Base-by-base conservation (phyloP, 2,329 filamentous ascomycete species). In the Pseudofabraea citricarpa region DNA sequence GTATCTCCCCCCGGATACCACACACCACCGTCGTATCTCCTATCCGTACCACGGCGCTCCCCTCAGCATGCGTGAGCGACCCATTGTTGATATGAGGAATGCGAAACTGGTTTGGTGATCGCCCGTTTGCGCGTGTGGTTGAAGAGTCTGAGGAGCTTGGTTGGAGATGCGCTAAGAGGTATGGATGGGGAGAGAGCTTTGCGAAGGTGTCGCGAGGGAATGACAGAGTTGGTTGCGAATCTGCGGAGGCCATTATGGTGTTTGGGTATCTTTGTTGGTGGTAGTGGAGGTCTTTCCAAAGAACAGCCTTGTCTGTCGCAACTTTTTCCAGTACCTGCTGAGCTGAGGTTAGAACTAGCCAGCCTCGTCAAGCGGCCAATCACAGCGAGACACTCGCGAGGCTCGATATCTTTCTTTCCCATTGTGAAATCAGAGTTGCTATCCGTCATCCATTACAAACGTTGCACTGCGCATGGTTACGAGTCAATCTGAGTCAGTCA, bases 11-110 rank as follows among this genome's bases (percentile, higher is more conserved):
- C 35, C 91, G 81, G 16, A 98, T 81, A 45, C 91, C 93, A 61
- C 90, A 96, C 27, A 98, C 90, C n/a, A 90, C 88, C 1, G 89
- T 90, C 1, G 91, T 97, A 64, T 94, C 88, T 36, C 93, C 93
- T 40, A 87, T 73, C 26, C 93, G 81, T 39, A 97, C 86, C 0
- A 97, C 84, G 1, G 91, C 85, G 56, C 88, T 94, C 40, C 93
- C 93, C 61, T 95, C 84, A 44, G 89, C 85, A 64, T 98, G 90
- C 1, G 89, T 87, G 39, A 98, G 72, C 18, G 88, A 93, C 20
- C 87, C 86, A 0, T 81, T 81, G 65, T 96, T 93, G 55, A 93
- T 74, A 24, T 82, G 81, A n/a, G 86, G 81, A 18, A 73, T 64
- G 35, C 93, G 83, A 46, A 83, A 79, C 56, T 90, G 77, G 22